Conservation (phyloP, 1,284 basidiomycete genomes). For the Inonotus obliquus region DNA sequence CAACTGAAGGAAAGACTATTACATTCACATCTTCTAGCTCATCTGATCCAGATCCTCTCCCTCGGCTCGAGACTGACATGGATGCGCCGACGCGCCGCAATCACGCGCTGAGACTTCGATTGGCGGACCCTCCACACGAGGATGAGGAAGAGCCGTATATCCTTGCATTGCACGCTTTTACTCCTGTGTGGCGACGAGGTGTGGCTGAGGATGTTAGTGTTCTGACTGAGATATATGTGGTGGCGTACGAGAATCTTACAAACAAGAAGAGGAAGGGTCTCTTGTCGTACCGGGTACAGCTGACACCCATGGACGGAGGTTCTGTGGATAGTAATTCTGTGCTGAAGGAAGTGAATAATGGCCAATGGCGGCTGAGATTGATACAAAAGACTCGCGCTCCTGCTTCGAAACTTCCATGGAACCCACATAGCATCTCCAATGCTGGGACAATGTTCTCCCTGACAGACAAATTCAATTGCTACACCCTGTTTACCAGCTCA, state of each 20-base stretch:
- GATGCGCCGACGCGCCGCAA: background rate
- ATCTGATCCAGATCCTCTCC: background rate
- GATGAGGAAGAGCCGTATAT: slow-evolving; percentile 2
- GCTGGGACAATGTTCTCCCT: slow-evolving; percentile 8
- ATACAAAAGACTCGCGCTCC: slow-evolving; percentile 1
- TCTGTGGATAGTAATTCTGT: background rate
- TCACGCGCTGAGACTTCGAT: background rate
- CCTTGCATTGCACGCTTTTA: slow-evolving; percentile 4
- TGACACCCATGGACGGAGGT: background rate
- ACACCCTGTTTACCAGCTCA: background rate
- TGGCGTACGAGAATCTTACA: slow-evolving; percentile 1
- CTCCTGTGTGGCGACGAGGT: background rate
- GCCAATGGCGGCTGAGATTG: background rate
- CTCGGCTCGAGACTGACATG: background rate
- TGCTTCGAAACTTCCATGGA: slow-evolving; percentile 7
- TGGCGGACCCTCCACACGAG: background rate
- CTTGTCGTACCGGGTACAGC: slow-evolving; percentile 7
- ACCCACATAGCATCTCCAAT: slow-evolving; percentile 5
- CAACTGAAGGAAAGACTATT: background rate
- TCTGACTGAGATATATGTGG: slow-evolving; percentile 4
- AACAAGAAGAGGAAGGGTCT: background rate
- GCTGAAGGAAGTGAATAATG: background rate
- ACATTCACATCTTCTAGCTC: background rate
- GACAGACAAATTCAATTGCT: slow-evolving; percentile 3
- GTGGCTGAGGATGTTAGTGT: background rate